Evolutionary conservation across 805 yeast species (phyloP).

Genomic region (Yamadazyma tumulicola): DNA sequence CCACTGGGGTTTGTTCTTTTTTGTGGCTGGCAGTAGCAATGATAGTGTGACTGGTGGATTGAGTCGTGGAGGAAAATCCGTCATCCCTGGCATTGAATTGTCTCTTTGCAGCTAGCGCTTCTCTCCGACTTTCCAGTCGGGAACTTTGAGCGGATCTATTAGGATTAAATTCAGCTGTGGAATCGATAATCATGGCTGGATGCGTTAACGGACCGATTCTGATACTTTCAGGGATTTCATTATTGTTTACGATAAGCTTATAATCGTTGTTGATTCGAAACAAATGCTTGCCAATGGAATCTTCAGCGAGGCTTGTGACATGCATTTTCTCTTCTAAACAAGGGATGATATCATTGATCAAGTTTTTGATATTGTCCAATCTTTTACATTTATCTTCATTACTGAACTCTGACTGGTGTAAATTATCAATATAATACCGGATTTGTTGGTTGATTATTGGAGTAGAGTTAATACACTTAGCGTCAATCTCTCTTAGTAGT

Average conservation of each 20-base stretch:
- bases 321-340: conserved; percentile 97
- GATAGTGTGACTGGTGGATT: background rate
- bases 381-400: conserved; percentile 5
- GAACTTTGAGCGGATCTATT: conserved; percentile 65
- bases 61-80: no score
- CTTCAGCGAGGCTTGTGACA: conserved; percentile 88
- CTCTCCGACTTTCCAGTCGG: conserved; percentile 82
- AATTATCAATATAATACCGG: conserved; percentile 34
- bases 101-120: conserved; percentile 86
- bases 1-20: conserved; percentile 18
- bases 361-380: conserved; percentile 32
- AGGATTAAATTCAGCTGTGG: conserved; percentile 38
- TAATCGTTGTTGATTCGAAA: conserved; percentile 77
- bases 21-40: no score
- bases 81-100: no score
- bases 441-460: conserved; percentile 64
- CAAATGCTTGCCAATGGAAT: conserved; percentile 64
- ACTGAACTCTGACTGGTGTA: conserved; percentile 13
- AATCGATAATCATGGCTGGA: conserved; percentile 78
- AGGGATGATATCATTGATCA: conserved; percentile 72
- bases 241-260: conserved; percentile 62
- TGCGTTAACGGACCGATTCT: conserved; percentile 80
- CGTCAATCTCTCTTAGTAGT: conserved; percentile 86
- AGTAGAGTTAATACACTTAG: conserved; percentile 76
- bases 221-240: conserved; percentile 78